Percentiles rank a stretch among this genome's conserved stretches.
These are phyloP conservation scores for Nyctanthes arbortristis DNA, from an alignment of 257 asterid genomes.

Conservation along the genomic window DNA sequence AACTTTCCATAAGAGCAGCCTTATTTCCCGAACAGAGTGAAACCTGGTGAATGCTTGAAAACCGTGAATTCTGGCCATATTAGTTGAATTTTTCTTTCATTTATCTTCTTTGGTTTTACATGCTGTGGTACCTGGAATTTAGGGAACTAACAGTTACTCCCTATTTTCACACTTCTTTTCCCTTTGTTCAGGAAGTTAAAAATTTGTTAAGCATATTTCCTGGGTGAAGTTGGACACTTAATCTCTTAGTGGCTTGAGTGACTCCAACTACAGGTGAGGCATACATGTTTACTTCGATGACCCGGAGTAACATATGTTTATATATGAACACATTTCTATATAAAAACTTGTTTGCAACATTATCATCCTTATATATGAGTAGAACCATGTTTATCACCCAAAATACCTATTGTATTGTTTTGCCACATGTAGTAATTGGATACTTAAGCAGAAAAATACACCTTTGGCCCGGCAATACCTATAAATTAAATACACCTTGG, in stretches of 20 bases:
- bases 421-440: neutral
- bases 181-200: conserved; percentile 56
- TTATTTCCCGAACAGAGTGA: conserved; percentile 11
- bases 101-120: conserved; percentile 22
- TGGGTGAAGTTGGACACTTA: conserved; percentile 70
- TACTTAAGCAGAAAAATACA: neutral
- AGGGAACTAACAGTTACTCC: conserved; percentile 44
- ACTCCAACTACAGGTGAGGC: conserved; percentile 73
- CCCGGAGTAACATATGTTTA: conserved; percentile 18
- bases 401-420: neutral
- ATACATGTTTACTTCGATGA: conserved; percentile 31
- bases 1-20: conserved; percentile 1
- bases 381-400: conserved; percentile 16
- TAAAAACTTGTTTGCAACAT: conserved; percentile 13
- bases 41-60: conserved; percentile 13
- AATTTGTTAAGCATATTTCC: conserved; percentile 43
- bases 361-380: conserved; percentile 13
- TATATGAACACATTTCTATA: conserved; percentile 11
- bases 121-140: conserved; percentile 31
- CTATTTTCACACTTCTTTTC: conserved; percentile 40
- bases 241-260: conserved; percentile 64
- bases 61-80: conserved; percentile 15
- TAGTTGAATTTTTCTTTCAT: conserved; percentile 15
- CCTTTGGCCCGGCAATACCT: conserved; percentile 22
- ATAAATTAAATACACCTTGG: neutral